phyloP scores from a whole-genome alignment of 2,329 filamentous ascomycete species.

The Scedosporium boydii region DNA sequence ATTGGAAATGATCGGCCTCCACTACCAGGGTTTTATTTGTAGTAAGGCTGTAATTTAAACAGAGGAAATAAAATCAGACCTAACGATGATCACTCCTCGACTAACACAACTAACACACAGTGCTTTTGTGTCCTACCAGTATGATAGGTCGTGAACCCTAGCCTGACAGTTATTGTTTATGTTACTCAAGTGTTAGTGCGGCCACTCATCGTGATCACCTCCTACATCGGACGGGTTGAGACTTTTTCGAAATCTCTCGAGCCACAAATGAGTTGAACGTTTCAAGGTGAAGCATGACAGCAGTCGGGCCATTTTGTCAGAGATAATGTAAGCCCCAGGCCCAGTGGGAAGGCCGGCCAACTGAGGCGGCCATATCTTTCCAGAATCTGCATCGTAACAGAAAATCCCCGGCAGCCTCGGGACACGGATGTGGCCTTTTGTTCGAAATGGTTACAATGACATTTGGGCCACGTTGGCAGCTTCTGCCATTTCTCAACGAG shows the following conservation, averaged over 20 bases:
- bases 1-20: background rate
- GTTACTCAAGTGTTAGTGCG: too few species aligned
- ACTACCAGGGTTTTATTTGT: too few species aligned
- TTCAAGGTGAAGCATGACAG: background rate
- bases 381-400: background rate
- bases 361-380: background rate
- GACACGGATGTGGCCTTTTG: background rate
- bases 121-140: background rate
- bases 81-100: background rate
- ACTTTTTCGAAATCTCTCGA: background rate
- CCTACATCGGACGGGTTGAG: background rate
- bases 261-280: background rate
- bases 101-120: background rate
- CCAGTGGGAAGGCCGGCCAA: background rate
- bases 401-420: background rate
- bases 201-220: background rate
- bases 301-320: background rate
- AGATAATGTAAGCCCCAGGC: background rate
- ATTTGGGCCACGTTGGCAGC: background rate
- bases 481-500: too few species aligned
- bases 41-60: background rate
- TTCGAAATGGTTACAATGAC: background rate
- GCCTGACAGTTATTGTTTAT: background rate
- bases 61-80: background rate
- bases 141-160: background rate